Evolutionary conservation across 2,329 filamentous ascomycete genomes (phyloP).

Genomic region (Apiospora sp.): DNA sequence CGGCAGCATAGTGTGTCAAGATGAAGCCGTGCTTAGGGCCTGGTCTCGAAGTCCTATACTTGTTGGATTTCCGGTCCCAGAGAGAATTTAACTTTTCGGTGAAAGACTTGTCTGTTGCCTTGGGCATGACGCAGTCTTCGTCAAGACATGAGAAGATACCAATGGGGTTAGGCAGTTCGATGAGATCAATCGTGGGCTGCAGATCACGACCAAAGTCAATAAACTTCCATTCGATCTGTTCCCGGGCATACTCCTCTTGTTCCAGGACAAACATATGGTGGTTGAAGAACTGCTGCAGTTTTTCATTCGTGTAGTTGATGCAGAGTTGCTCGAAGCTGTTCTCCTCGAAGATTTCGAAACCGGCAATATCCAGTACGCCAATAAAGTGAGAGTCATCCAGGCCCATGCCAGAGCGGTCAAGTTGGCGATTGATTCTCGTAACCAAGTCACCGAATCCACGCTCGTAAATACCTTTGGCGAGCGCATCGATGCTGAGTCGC

Average conservation of each 20-base stretch:
- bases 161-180: conserved; percentile 94
- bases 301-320: conserved; percentile 99
- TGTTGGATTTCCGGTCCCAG: conserved; percentile 95
- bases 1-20: conserved; percentile 95
- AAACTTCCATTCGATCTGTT: conserved; percentile 99
- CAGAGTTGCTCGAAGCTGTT: conserved; percentile 99
- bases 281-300: conserved; percentile 99
- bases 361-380: conserved; percentile 97
- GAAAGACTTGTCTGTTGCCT: conserved; percentile 95
- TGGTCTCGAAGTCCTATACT: conserved; percentile 88
- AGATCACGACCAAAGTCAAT: conserved; percentile 98
- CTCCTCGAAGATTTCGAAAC: conserved; percentile 97
- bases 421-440: conserved; percentile 86
- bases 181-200: conserved; percentile 96
- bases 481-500: conserved; percentile 84
- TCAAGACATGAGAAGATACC: conserved; percentile 98
- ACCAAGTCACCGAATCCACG: conserved; percentile 94
- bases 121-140: conserved; percentile 98
- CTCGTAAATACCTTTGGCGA: conserved; percentile 98
- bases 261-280: conserved; percentile 99
- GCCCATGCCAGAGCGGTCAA: conserved; percentile 84
- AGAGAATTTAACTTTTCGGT: conserved; percentile 96
- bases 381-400: conserved; percentile 95
- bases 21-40: conserved; percentile 82
- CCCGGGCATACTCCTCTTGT: conserved; percentile 95